Percentiles rank a stretch among this genome's conserved stretches.
phyloP scores from a whole-genome alignment of 345 rosid species.

The Gossypium rotundifolium region DNA sequence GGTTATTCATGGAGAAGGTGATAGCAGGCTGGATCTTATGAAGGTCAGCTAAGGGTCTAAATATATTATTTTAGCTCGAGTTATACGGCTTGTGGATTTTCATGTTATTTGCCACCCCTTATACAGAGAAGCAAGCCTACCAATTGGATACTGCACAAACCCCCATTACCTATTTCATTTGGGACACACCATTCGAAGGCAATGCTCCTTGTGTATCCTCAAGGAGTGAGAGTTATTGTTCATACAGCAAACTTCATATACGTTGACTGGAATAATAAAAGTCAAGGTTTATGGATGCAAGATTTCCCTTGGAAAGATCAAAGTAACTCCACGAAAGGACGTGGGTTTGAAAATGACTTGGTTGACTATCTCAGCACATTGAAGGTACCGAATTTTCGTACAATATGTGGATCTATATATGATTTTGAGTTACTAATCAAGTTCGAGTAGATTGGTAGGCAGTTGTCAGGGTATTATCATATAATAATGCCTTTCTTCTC shows the following conservation, averaged over 20 bases:
- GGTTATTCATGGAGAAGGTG: conserved; percentile 91
- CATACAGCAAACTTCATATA: conserved; percentile 89
- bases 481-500: conserved; percentile 4
- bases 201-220: conserved; percentile 77
- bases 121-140: conserved; percentile 69
- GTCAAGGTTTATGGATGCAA: conserved; percentile 99
- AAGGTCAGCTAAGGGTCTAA: conserved; percentile 45
- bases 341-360: conserved; percentile 82
- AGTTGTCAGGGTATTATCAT: neutral
- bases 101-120: conserved; percentile 9
- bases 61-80: neutral
- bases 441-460: neutral
- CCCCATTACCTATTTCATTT: conserved; percentile 75
- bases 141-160: conserved; percentile 88
- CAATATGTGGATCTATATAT: neutral
- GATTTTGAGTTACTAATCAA: neutral
- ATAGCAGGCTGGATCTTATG: conserved; percentile 60
- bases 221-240: conserved; percentile 72
- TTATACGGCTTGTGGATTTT: neutral
- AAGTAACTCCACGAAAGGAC: conserved; percentile 33
- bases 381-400: conserved; percentile 44
- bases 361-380: conserved; percentile 70
- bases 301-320: conserved; percentile 96
- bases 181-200: conserved; percentile 98
- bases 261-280: conserved; percentile 97